Percentiles rank a stretch among this genome's conserved stretches.
Conservation (phyloP, 495 filamentous ascomycete genomes). For the Talaromyces proteolyticus region DNA sequence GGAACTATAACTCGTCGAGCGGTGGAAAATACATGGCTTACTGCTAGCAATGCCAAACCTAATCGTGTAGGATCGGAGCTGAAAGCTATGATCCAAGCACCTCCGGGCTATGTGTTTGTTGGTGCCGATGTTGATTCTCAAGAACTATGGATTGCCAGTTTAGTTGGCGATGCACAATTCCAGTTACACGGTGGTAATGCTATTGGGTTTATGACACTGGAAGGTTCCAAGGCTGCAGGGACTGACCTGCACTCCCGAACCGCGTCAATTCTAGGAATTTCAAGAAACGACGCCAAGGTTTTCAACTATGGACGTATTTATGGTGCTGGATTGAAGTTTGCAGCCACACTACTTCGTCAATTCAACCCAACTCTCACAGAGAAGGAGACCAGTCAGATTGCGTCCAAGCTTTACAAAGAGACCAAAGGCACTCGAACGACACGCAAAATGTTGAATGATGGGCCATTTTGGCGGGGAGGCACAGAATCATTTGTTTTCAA, state of each 20-base stretch:
- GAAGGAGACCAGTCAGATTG: constrained; percentile 64
- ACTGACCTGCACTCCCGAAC: constrained; percentile 96
- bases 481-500: constrained; percentile 99
- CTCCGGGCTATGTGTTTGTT: constrained; percentile 86
- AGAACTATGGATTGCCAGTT: constrained; percentile 96
- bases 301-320: constrained; percentile 99
- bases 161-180: constrained; percentile 92
- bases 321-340: constrained; percentile 90
- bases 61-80: constrained; percentile 96
- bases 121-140: constrained; percentile 98
- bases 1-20: constrained; percentile 95
- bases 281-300: constrained; percentile 89
- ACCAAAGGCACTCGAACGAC: constrained; percentile 84
- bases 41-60: constrained; percentile 90
- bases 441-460: constrained; percentile 60
- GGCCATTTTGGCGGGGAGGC: constrained; percentile 89
- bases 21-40: constrained; percentile 98
- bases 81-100: constrained; percentile 94
- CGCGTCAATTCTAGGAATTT: constrained; percentile 85
- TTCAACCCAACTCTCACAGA: constrained; percentile 86
- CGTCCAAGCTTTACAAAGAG: constrained; percentile 72
- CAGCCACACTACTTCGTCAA: constrained; percentile 79
- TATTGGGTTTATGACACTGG: constrained; percentile 97
- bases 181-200: constrained; percentile 92
- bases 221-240: constrained; percentile 88